phyloP scores from a whole-genome alignment of 1,139 yeast species.

The Candida frijolesensis region DNA sequence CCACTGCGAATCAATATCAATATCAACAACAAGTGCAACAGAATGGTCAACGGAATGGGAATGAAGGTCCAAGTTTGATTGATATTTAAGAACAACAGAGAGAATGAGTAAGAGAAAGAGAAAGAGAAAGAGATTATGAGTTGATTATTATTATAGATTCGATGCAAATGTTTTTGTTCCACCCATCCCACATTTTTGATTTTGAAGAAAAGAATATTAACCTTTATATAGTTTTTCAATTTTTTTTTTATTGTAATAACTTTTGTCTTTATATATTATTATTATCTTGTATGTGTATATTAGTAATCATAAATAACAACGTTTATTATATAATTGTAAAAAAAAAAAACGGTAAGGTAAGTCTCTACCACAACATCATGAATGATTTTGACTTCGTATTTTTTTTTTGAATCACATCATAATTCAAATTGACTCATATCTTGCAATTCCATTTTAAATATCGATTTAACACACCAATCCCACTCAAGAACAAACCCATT shows the following conservation, averaged over 20 bases:
- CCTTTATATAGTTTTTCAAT: too few species aligned
- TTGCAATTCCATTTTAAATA: conserved; percentile 50
- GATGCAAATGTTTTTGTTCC: neutral
- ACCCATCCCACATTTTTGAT: too few species aligned
- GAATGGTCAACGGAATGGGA: conserved; percentile 23
- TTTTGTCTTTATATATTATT: neutral
- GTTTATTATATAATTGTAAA: neutral
- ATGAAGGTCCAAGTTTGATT: conserved; percentile 51
- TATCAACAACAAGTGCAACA: conserved; percentile 26
- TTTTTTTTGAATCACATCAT: too few species aligned
- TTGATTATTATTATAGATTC: neutral
- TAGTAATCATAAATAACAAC: neutral
- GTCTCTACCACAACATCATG: too few species aligned
- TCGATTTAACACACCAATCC: conserved; percentile 68
- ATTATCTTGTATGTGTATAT: conserved; percentile 1
- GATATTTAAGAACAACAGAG: conserved; percentile 32
- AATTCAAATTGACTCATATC: conserved; percentile 25
- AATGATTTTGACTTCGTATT: too few species aligned
- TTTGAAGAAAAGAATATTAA: neutral
- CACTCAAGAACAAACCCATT: conserved; percentile 52
- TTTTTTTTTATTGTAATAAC: neutral
- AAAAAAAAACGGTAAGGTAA: too few species aligned
- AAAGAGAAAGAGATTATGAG: neutral
- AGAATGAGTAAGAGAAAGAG: conserved; percentile 18
- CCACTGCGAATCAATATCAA: too few species aligned